Percentiles rank a stretch among this genome's conserved stretches.
Evolutionary conservation across 148 eudicot genomes (phyloP).

Genomic region (Arctostaphylos glauca): DNA sequence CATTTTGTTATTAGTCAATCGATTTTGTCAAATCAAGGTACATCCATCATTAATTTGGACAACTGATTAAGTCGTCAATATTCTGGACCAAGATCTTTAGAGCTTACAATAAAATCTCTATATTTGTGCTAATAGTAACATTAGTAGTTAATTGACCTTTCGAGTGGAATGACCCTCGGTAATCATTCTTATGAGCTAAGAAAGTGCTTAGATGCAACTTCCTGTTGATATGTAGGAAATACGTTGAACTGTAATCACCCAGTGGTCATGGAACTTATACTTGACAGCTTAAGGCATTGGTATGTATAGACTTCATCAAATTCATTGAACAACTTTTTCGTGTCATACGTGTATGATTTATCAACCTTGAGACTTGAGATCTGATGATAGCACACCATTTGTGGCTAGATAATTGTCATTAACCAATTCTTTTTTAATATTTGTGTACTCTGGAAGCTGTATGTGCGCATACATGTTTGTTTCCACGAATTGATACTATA

Average conservation of each 20-base stretch:
- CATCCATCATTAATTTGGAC: neutral
- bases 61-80: neutral
- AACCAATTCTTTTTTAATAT: neutral
- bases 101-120: neutral
- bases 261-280: constrained; percentile 93
- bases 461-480: neutral
- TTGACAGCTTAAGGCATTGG: constrained; percentile 97
- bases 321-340: neutral
- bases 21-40: neutral
- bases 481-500: neutral
- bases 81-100: neutral
- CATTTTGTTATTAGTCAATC: neutral
- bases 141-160: constrained; percentile 15
- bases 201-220: constrained; percentile 18
- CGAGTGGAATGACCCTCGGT: neutral
- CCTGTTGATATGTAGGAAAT: constrained; percentile 59
- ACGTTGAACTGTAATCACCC: constrained; percentile 96
- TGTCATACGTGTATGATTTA: neutral
- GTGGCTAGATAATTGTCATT: neutral
- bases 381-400: neutral
- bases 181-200: neutral
- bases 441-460: too few species aligned
- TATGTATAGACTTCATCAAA: constrained; percentile 25
- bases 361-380: neutral
- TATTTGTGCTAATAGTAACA: neutral